phyloP scores from a whole-genome alignment of 352 stramenopile species.

The Phytophthora syringae region DNA sequence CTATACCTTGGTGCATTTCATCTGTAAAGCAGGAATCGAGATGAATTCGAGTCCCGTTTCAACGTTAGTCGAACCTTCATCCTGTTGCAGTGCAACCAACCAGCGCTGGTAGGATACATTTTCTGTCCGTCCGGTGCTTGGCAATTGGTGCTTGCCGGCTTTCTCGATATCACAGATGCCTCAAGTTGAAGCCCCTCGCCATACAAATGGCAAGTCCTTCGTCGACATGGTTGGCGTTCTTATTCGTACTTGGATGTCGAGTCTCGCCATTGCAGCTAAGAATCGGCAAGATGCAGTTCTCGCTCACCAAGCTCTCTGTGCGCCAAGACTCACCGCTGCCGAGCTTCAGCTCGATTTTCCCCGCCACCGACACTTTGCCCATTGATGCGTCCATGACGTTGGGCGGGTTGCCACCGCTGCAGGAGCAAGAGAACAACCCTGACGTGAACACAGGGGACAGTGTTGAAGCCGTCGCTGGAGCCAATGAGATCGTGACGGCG shows the following conservation, averaged over 20 bases:
- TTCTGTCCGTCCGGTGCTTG: too few relatives aligned
- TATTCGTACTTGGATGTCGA: constrained; percentile 16
- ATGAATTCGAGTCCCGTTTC: background rate
- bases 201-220: constrained; percentile 32
- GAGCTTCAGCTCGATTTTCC: constrained; percentile 30
- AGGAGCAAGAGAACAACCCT: constrained; percentile 1
- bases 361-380: constrained; percentile 4
- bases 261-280: background rate
- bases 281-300: constrained; percentile 22
- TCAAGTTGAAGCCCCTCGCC: constrained; percentile 9
- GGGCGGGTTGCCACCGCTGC: constrained; percentile 26
- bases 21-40: too few relatives aligned
- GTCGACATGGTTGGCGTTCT: constrained; percentile 27
- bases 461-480: background rate
- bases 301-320: constrained; percentile 19
- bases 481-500: constrained; percentile 36
- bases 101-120: background rate
- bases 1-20: too few relatives aligned
- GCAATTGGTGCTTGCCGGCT: constrained; percentile 6
- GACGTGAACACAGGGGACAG: constrained; percentile 1
- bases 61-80: background rate
- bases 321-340: constrained; percentile 21
- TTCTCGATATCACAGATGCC: constrained; percentile 40
- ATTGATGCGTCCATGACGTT: constrained; percentile 35
- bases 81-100: background rate